These are phyloP conservation scores for Colletotrichum liriopes DNA, from an alignment of 2,329 filamentous ascomycete genomes.

Conservation along the genomic window DNA sequence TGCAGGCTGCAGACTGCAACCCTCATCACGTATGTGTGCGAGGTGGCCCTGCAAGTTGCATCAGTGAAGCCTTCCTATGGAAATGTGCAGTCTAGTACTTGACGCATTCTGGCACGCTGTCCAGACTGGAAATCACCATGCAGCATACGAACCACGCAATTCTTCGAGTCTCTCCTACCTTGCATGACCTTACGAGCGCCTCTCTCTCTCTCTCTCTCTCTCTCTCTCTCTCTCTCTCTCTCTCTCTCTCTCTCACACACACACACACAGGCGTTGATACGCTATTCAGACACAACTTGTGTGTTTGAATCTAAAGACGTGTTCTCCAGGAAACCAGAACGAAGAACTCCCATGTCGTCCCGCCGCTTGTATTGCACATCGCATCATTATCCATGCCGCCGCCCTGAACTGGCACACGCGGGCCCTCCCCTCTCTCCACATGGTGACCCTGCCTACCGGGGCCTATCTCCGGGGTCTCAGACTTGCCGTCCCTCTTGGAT, in stretches of 20 bases:
- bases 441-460: slow-evolving; percentile 32
- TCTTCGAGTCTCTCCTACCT: slow-evolving; percentile 5
- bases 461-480: slow-evolving; percentile 34
- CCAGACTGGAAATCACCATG: neutral
- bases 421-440: slow-evolving; percentile 31
- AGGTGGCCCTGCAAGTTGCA: slow-evolving; percentile 22
- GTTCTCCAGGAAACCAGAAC: neutral
- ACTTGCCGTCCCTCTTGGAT: slow-evolving; percentile 22
- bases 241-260: neutral
- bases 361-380: neutral
- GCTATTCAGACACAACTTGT: neutral
- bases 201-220: neutral
- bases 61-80: neutral
- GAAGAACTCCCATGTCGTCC: slow-evolving; percentile 3
- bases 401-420: slow-evolving; percentile 2
- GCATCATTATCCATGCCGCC: slow-evolving; percentile 15
- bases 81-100: neutral
- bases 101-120: neutral
- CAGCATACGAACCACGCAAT: neutral
- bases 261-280: neutral
- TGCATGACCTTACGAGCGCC: neutral
- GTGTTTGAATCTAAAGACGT: neutral
- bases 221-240: neutral
- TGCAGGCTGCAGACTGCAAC: slow-evolving; percentile 30
- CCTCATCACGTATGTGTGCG: slow-evolving; percentile 20